Conservation (phyloP, 1,284 basidiomycete genomes). For the Cutaneotrichosporon sp. region DNA sequence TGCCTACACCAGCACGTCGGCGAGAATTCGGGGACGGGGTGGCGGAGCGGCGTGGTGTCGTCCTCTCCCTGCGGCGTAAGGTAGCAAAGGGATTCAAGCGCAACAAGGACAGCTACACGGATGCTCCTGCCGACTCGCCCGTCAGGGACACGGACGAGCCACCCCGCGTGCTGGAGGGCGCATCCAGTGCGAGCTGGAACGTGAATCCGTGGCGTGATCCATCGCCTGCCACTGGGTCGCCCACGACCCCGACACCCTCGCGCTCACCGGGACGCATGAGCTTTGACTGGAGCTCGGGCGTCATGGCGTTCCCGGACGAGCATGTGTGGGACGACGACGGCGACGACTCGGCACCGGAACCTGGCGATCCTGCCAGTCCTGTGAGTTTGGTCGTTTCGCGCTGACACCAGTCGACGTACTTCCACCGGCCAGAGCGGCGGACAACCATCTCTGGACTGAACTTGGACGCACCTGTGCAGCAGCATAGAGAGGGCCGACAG, state of each 20-base stretch:
- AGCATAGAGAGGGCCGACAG: neutral
- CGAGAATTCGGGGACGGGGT: slow-evolving; percentile 52
- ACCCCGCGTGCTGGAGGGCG: slow-evolving; percentile 2
- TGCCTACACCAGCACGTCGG: slow-evolving; percentile 74
- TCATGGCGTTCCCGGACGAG: slow-evolving; percentile 72
- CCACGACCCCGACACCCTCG: neutral
- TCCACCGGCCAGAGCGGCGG: slow-evolving; percentile 33
- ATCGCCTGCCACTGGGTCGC: slow-evolving; percentile 8
- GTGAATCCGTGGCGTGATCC: slow-evolving; percentile 48
- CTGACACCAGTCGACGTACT: slow-evolving; percentile 56
- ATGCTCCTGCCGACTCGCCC: slow-evolving; percentile 8
- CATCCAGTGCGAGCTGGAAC: neutral
- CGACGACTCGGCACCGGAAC: slow-evolving; percentile 45
- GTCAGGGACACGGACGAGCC: neutral
- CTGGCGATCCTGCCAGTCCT: slow-evolving; percentile 31
- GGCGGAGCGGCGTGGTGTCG: slow-evolving; percentile 45
- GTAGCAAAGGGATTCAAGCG: slow-evolving; percentile 42
- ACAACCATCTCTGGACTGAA: slow-evolving; percentile 19
- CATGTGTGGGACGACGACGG: slow-evolving; percentile 62
- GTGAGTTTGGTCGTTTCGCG: slow-evolving; percentile 10
- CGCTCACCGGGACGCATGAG: slow-evolving; percentile 20
- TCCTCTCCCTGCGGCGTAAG: slow-evolving; percentile 46
- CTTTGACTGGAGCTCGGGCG: slow-evolving; percentile 57
- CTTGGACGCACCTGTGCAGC: neutral
- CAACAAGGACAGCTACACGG: slow-evolving; percentile 25